Evolutionary conservation across 768 basidiomycete genomes (phyloP), one percentile per base, ranked within the genome.

Genomic region (Mycena polygramma): DNA sequence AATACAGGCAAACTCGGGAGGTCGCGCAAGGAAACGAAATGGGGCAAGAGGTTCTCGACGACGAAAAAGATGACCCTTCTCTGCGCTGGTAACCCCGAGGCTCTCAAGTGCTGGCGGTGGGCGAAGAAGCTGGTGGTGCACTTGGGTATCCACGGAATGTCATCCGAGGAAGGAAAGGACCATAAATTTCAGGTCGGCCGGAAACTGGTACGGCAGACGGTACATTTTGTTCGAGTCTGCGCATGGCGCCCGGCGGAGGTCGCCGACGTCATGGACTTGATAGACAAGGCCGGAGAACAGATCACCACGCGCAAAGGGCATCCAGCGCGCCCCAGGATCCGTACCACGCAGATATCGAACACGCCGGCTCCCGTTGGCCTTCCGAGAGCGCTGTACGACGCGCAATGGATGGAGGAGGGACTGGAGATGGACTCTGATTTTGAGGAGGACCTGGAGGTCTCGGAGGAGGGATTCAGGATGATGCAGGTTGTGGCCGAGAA

Each of bases 21-120:
- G 24, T 13, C 57, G 57, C 57, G 57, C n/a, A 59, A 60, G 46
- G 45, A 60, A 46, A 49, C 46, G 59, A 49, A 60, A 48, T 48
- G 24, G 26, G 43, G 36, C 24, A 60, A 36, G 59, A 60, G 46
- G 59, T 10, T 4, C 22, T 0, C 2, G 45, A 60, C 59, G 45
- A 46, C 59, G 46, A 60, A 49, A 19, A 59, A 35, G 43, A 59
- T 59, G 57, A 46, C 24, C 24, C 57, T 60, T 30, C 45, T 59
- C 57, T 59, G 57, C 43, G 26, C 39, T 39, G 22, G 43, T 59
- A 15, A 60, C 7, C 24, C 59, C 59, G 15, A 20, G 7, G 46
- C 45, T 30, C 30, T 60, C 20, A n/a, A 60, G 46, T 10, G 19
- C 49, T 60, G 59, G 59, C 1, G n/a, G 46, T 60, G 59, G 59